Evolutionary conservation across 177 flowering plant genomes (phyloP).

Genomic region (Vitis hybrid): DNA sequence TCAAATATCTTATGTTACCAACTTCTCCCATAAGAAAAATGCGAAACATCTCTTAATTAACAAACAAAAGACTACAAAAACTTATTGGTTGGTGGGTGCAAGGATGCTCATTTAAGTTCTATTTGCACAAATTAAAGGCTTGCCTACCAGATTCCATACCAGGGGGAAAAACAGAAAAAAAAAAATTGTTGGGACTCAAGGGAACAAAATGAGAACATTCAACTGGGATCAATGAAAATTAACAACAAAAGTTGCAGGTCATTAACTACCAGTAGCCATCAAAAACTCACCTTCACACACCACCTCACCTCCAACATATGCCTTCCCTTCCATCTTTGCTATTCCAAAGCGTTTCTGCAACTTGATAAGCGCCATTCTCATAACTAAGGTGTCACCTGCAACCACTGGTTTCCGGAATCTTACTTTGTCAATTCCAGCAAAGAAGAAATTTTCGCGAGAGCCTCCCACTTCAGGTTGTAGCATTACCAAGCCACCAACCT

Average conservation of each 20-base stretch:
- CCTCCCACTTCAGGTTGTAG: slow-evolving; percentile 95
- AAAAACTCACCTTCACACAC: slow-evolving; percentile 97
- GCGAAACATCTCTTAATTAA: too few species aligned
- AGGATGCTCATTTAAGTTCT: too few species aligned
- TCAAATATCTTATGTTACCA: too few species aligned
- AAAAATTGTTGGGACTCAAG: too few species aligned
- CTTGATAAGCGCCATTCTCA: slow-evolving; percentile 86
- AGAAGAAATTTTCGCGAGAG: slow-evolving; percentile 80
- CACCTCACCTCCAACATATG: slow-evolving; percentile 85
- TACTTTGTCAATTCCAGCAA: slow-evolving; percentile 94
- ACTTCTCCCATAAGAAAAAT: too few species aligned
- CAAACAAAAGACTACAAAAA: too few species aligned
- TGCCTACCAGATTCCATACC: too few species aligned
- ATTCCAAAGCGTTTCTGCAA: slow-evolving; percentile 81
- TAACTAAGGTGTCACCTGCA: slow-evolving; percentile 91
- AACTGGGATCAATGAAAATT: neutral
- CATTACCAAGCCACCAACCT: slow-evolving; percentile 93
- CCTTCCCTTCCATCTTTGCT: slow-evolving; percentile 96
- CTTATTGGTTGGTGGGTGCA: too few species aligned
- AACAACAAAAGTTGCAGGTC: neutral
- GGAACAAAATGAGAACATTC: neutral
- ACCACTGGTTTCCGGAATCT: slow-evolving; percentile 91
- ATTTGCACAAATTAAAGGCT: too few species aligned
- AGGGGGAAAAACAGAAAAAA: neutral
- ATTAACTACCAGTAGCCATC: slow-evolving; percentile 74